Conservation (phyloP, 2,329 filamentous ascomycete genomes). For the Phaeosphaeria sp. region DNA sequence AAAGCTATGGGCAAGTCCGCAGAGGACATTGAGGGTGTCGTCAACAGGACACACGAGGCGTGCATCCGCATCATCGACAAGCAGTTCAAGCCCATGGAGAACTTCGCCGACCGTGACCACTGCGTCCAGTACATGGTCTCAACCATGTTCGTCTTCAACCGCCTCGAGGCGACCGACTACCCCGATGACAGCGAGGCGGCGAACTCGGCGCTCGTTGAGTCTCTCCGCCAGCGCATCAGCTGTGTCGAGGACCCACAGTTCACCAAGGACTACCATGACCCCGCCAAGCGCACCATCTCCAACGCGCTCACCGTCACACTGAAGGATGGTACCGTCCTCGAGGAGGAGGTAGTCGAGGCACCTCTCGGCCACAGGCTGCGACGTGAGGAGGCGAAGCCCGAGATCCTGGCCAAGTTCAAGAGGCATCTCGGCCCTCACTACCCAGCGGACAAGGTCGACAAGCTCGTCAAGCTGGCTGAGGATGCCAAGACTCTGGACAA, state of each 20-base stretch:
- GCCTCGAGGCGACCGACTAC: conserved; percentile 93
- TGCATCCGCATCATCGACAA: conserved; percentile 99
- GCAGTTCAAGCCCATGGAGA: conserved; percentile 99
- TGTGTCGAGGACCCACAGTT: conserved; percentile 97
- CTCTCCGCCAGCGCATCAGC: conserved; percentile 88
- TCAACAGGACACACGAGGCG: conserved; percentile 96
- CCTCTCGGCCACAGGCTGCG: conserved; percentile 90
- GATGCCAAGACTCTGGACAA: conserved; percentile 77
- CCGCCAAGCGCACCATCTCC: conserved; percentile 90
- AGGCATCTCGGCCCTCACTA: conserved; percentile 88
- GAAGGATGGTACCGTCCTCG: conserved; percentile 89
- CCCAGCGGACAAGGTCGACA: conserved; percentile 75
- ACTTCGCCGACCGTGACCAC: conserved; percentile 99
- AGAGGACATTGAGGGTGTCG: conserved; percentile 87
- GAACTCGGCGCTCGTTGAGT: conserved; percentile 86
- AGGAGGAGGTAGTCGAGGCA: conserved; percentile 91
- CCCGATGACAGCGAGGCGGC: conserved; percentile 91
- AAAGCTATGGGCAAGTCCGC: conserved; percentile 86
- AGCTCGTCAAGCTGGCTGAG: conserved; percentile 81
- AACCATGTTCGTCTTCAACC: conserved; percentile 94
- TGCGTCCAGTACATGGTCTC: conserved; percentile 99
- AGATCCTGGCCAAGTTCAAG: conserved; percentile 95
- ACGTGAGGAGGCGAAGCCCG: conserved; percentile 95
- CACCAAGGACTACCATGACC: conserved; percentile 95
- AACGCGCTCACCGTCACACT: conserved; percentile 95